Evolutionary conservation across 345 rosid species (phyloP).

Genomic region (Reutealis trisperma): DNA sequence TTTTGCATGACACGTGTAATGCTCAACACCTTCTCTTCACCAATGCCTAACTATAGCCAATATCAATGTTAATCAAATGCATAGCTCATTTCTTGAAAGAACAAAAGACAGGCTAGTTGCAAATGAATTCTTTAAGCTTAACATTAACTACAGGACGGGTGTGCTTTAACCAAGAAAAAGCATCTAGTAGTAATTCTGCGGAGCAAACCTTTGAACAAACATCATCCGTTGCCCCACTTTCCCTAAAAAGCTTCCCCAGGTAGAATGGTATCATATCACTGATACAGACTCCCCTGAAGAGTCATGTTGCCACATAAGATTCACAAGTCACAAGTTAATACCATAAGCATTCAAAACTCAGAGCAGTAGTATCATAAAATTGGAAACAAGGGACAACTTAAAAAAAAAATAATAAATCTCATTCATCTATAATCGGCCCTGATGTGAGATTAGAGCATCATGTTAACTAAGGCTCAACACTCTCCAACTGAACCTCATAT

Average conservation of each 20-base stretch:
- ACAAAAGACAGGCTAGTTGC: neutral
- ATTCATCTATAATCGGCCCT: neutral
- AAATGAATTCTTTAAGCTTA: neutral
- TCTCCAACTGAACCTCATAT: constrained; percentile 8
- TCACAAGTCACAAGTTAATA: constrained; percentile 9
- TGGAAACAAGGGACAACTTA: neutral
- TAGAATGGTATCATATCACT: constrained; percentile 97
- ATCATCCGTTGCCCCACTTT: constrained; percentile 73
- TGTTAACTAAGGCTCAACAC: constrained; percentile 2
- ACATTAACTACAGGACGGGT: neutral
- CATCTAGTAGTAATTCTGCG: constrained; percentile 20
- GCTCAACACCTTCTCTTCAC: constrained; percentile 62
- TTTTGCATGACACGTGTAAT: constrained; percentile 57
- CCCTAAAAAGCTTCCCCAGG: constrained; percentile 71
- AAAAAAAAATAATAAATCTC: neutral
- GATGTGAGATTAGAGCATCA: neutral
- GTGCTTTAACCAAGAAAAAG: constrained; percentile 12
- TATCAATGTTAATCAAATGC: constrained; percentile 20
- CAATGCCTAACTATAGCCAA: constrained; percentile 62
- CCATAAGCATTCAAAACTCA: neutral
- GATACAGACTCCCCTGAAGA: constrained; percentile 80
- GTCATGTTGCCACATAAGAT: constrained; percentile 19
- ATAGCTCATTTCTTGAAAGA: constrained; percentile 3
- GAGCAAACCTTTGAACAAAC: constrained; percentile 71
- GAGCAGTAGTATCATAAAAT: neutral